Conservation (phyloP, 2,329 filamentous ascomycete species). For the Colletotrichum spaethianum region DNA sequence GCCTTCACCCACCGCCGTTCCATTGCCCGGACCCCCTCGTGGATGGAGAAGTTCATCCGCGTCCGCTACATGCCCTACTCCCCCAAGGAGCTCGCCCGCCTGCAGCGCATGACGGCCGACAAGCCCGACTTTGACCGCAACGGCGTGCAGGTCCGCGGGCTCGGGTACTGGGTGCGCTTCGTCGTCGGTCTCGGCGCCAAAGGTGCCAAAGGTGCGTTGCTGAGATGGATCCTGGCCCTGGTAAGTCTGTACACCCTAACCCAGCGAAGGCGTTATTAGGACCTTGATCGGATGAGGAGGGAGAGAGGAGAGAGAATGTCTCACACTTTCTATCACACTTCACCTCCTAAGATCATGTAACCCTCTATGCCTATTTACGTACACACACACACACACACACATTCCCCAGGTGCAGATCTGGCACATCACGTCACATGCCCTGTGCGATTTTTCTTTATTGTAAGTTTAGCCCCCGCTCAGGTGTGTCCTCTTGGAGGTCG, state of each 20-base stretch:
- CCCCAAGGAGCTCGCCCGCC: conserved; percentile 59
- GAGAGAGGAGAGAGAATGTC: conserved; percentile 2
- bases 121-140: conserved; percentile 75
- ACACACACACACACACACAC: conserved; percentile 9
- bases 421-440: not conserved
- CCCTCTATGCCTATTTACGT: not conserved
- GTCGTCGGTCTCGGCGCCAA: conserved; percentile 66
- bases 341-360: not conserved
- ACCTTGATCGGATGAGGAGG: conserved; percentile 44
- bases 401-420: not conserved
- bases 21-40: conserved; percentile 74
- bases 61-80: conserved; percentile 78
- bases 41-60: conserved; percentile 77
- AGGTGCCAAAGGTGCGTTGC: conserved; percentile 63
- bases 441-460: conserved; percentile 12
- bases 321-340: conserved; percentile 10
- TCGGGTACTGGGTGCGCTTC: conserved; percentile 68
- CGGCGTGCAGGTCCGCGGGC: conserved; percentile 65
- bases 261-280: conserved; percentile 53
- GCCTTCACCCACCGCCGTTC: conserved; percentile 73
- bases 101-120: conserved; percentile 57
- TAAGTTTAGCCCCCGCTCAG: conserved; percentile 26
- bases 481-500: not conserved
- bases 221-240: conserved; percentile 66
- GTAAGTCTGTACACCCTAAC: conserved; percentile 49